These are phyloP conservation scores for Didymella pomorum DNA, from an alignment of 2,329 filamentous ascomycete genomes.

Conservation along the genomic window DNA sequence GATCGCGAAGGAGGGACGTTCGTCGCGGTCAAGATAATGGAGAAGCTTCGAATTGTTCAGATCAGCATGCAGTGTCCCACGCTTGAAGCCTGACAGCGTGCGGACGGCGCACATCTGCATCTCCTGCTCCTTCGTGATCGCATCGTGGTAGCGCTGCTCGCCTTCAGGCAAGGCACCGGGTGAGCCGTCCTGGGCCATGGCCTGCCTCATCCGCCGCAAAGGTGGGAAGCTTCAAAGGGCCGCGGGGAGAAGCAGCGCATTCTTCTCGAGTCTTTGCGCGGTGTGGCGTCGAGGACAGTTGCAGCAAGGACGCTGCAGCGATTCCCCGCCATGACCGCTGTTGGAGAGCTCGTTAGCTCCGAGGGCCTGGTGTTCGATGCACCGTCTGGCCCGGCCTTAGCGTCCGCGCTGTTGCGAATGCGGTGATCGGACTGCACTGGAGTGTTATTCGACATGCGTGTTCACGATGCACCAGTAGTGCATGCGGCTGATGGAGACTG, in stretches of 20 bases:
- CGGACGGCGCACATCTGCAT: conserved; percentile 16
- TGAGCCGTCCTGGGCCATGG: conserved; percentile 8
- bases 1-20: conserved; percentile 38
- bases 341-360: conserved; percentile 7
- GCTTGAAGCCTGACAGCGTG: conserved; percentile 16
- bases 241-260: conserved; percentile 2
- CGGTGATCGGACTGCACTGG: neutral
- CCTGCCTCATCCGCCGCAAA: conserved; percentile 9
- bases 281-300: neutral
- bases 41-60: conserved; percentile 29
- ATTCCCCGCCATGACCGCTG: conserved; percentile 5
- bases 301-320: neutral
- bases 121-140: conserved; percentile 16
- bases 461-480: neutral
- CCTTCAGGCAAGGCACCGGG: neutral
- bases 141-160: conserved; percentile 20
- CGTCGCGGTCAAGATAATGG: conserved; percentile 34
- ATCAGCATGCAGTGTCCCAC: conserved; percentile 13
- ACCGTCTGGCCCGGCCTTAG: conserved; percentile 12
- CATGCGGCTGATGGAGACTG: no score
- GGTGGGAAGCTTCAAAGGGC: neutral
- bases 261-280: neutral
- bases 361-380: conserved; percentile 5
- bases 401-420: neutral
- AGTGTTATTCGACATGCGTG: neutral